Evolutionary conservation across 306 rosid genomes (phyloP).

Genomic region (Rosa chinensis): DNA sequence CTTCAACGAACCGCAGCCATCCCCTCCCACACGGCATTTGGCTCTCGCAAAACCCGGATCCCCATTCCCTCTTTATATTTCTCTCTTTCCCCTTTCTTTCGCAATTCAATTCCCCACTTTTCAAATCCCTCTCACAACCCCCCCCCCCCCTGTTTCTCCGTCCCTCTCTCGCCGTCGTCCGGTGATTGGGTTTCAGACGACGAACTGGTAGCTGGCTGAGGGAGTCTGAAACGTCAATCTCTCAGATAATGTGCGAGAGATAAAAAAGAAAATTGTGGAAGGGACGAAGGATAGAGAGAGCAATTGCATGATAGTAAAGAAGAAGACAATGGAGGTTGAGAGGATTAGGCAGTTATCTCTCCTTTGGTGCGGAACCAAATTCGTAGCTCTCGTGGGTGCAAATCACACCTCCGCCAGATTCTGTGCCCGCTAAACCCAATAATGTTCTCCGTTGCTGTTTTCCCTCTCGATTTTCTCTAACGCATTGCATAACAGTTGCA

Average conservation of each 20-base stretch:
- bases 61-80: background rate
- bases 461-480: background rate
- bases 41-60: conserved; percentile 1
- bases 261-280: background rate
- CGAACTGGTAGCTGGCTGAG: conserved; percentile 23
- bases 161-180: conserved; percentile 15
- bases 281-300: conserved; percentile 2
- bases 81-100: background rate
- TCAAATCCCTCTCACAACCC: background rate
- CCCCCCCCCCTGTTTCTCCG: background rate
- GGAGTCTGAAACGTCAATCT: conserved; percentile 22
- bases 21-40: background rate
- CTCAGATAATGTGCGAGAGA: conserved; percentile 14
- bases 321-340: conserved; percentile 48
- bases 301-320: background rate
- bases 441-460: conserved; percentile 9
- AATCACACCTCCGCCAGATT: conserved; percentile 78
- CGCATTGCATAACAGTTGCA: background rate
- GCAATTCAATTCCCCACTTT: background rate
- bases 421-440: conserved; percentile 53
- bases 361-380: conserved; percentile 44
- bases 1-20: background rate
- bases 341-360: conserved; percentile 48
- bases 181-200: conserved; percentile 29
- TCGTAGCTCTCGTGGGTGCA: conserved; percentile 75